Evolutionary conservation across 306 rosid species (phyloP), one percentile per base, ranked within the genome.

Genomic region (Rubus idaeus): DNA sequence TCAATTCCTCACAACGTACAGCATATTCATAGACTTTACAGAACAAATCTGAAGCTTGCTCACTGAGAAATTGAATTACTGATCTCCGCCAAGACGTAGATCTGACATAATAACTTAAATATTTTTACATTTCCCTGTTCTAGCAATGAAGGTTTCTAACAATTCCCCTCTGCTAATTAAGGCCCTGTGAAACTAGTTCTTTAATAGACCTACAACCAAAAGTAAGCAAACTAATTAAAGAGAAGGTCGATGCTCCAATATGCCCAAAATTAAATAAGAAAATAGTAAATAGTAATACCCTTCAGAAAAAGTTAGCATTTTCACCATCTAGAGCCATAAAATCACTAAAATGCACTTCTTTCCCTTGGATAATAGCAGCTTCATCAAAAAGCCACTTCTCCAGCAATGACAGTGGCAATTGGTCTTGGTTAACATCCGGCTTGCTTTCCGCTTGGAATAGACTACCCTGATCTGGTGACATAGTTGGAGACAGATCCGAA

Each of bases 311-410:
- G 77, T 65, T 44, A 16, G 73, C 63, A 76, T 60, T 47, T 73
- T 41, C 67, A 55, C 73, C 86, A 72, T 78, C 84, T 26, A 76
- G 68, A 46, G 63, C 16, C 60, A 66, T 67, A 58, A 83, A 64
- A 70, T 86, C 79, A 74, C 79, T 66, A 60, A 82, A 64, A n/a
- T 64, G 78, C n/a, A 64, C 68, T 51, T 78, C 74, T 80, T 81
- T 90, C 73, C 87, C 93, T 63, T 86, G 91, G 37, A 45, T 63
- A 50, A 42, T 68, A 41, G 55, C 62, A 41, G 56, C 80, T 73
- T 91, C 99, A 74, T 92, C 99, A 8, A 92, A 81, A 51, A 96
- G 84, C 98, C 99, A 96, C 62, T 95, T 81, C 83, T 96, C 99
- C 39, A 92, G 87, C 87, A 92, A 56, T 46, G 86, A 82, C 17